These are phyloP conservation scores for Amauroascus niger DNA, from an alignment of 2,329 filamentous ascomycete species.

Conservation along the genomic window DNA sequence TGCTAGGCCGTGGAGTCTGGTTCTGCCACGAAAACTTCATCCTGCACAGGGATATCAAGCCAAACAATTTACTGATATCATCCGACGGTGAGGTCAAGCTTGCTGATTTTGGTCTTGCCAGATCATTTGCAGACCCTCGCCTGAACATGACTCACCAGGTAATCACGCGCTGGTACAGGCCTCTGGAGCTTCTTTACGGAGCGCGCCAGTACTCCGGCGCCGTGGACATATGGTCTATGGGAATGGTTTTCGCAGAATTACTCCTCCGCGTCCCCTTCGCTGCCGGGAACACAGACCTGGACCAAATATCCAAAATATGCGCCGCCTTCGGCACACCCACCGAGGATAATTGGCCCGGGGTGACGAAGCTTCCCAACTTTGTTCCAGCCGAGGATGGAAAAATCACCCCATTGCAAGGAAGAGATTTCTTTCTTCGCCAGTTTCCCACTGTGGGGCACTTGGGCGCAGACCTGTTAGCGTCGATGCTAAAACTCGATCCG, in stretches of 20 bases:
- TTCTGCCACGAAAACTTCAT: slow-evolving; percentile 95
- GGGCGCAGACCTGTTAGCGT: slow-evolving; percentile 80
- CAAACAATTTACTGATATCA: slow-evolving; percentile 92
- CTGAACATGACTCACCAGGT: slow-evolving; percentile 85
- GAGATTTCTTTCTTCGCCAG: slow-evolving; percentile 61
- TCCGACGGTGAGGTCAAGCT: slow-evolving; percentile 89
- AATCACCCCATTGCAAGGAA: slow-evolving; percentile 49
- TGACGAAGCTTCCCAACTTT: slow-evolving; percentile 69
- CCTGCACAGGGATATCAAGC: slow-evolving; percentile 95
- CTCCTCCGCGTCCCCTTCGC: slow-evolving; percentile 74
- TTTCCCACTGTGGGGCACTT: slow-evolving; percentile 73
- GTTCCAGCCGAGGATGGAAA: slow-evolving; percentile 55
- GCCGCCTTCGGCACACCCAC: slow-evolving; percentile 80
- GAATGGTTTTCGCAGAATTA: slow-evolving; percentile 86
- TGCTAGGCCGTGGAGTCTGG: slow-evolving; percentile 86
- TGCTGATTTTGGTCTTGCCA: slow-evolving; percentile 92
- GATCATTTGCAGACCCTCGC: slow-evolving; percentile 81
- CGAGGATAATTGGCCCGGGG: slow-evolving; percentile 92
- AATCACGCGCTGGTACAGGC: slow-evolving; percentile 94
- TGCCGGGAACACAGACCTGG: slow-evolving; percentile 71
- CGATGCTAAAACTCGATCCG: slow-evolving; percentile 79
- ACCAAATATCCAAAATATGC: slow-evolving; percentile 76
- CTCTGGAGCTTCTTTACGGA: slow-evolving; percentile 86
- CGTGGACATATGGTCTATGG: slow-evolving; percentile 91
- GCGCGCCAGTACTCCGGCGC: slow-evolving; percentile 80